Percentiles rank a stretch among this genome's conserved stretches.
phyloP scores from a whole-genome alignment of 345 rosid genomes.

The Hibiscus trionum region DNA sequence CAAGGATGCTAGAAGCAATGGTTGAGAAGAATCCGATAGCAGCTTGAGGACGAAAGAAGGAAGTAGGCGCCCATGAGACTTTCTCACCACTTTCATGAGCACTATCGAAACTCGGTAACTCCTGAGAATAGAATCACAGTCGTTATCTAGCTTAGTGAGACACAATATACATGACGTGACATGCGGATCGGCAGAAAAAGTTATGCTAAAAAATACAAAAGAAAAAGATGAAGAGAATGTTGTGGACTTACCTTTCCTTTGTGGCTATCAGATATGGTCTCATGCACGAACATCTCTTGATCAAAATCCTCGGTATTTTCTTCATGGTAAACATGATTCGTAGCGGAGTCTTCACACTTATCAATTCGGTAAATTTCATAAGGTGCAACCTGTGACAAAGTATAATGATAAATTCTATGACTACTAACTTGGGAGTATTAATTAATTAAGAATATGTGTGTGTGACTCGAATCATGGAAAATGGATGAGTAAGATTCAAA shows the following conservation, averaged over 20 bases:
- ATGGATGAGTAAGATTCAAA: conserved; percentile 23
- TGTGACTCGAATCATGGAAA: neutral
- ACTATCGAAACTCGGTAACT: conserved; percentile 25
- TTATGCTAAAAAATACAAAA: neutral
- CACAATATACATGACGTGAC: neutral
- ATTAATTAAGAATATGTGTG: neutral
- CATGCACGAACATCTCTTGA: conserved; percentile 34
- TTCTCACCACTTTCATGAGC: conserved; percentile 27
- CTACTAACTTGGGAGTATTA: neutral
- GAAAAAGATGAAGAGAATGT: neutral
- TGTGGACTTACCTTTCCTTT: conserved; percentile 45
- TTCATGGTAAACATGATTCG: conserved; percentile 29
- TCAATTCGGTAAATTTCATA: conserved; percentile 58
- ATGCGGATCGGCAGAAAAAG: neutral
- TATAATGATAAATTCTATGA: conserved; percentile 7
- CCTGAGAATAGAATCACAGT: conserved; percentile 36
- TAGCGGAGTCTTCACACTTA: conserved; percentile 44
- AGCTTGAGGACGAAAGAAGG: conserved; percentile 52
- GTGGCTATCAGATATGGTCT: conserved; percentile 27
- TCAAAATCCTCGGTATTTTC: conserved; percentile 36
- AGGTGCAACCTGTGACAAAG: conserved; percentile 67
- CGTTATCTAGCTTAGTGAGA: neutral
- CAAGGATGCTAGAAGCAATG: conserved; percentile 49
- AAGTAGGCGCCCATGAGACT: conserved; percentile 27
- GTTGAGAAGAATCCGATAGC: conserved; percentile 59